Evolutionary conservation across 306 rosid genomes (phyloP).

Genomic region (Cucurbita ficifolia): DNA sequence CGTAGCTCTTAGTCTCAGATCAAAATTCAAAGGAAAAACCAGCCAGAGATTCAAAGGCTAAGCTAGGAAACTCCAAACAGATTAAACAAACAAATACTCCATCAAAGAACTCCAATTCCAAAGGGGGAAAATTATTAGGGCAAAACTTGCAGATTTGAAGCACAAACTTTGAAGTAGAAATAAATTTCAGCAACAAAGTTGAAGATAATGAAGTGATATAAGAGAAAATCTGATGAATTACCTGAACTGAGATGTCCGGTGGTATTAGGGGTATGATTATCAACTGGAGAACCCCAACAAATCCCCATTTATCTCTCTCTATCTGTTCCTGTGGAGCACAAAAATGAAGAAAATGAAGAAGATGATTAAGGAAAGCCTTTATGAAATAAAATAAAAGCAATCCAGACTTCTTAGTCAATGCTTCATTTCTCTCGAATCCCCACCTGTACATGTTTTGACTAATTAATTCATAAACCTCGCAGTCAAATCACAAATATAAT

Average conservation of each 20-base stretch:
- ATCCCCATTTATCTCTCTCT: constrained; percentile 45
- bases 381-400: neutral
- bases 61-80: neutral
- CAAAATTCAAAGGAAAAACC: neutral
- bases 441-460: neutral
- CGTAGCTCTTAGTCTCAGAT: neutral
- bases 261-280: constrained; percentile 18
- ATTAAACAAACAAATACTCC: neutral
- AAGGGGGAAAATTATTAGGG: neutral
- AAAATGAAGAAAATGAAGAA: neutral
- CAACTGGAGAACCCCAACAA: constrained; percentile 53
- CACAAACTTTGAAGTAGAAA: neutral
- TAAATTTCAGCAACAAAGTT: neutral
- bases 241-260: constrained; percentile 43
- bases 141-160: neutral
- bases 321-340: constrained; percentile 1
- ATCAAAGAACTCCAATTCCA: neutral
- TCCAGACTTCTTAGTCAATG: neutral
- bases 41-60: neutral
- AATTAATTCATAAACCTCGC: neutral
- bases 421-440: neutral
- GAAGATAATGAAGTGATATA: too few species aligned
- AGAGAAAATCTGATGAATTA: neutral
- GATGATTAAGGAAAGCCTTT: neutral
- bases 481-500: neutral